Evolutionary conservation across 2,329 filamentous ascomycete species (phyloP).

Genomic region (Karstenula rhodostoma): DNA sequence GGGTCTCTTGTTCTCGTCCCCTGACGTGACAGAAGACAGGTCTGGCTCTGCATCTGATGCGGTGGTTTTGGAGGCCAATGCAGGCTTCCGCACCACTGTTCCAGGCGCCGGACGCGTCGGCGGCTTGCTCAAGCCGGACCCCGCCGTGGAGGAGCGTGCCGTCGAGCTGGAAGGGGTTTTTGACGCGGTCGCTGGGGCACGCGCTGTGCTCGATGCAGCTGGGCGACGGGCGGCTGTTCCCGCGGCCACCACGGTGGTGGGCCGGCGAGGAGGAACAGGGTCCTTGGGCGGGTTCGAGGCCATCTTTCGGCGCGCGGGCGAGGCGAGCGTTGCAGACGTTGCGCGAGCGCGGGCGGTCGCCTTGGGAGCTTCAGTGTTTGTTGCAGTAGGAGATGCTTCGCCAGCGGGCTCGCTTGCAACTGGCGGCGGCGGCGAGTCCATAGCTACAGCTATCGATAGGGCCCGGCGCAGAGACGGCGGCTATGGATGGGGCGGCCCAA

Average conservation of each 20-base stretch:
- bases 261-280: constrained; percentile 38
- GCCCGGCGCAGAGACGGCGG: background rate
- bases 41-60: constrained; percentile 45
- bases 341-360: constrained; percentile 32
- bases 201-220: constrained; percentile 29
- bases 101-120: constrained; percentile 44
- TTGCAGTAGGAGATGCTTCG: background rate
- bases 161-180: constrained; percentile 34
- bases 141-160: constrained; percentile 35
- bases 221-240: constrained; percentile 34
- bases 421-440: constrained; percentile 7
- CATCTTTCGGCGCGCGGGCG: constrained; percentile 44
- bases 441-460: constrained; percentile 7
- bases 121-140: constrained; percentile 46
- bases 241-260: constrained; percentile 24
- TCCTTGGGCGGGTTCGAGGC: constrained; percentile 43
- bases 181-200: constrained; percentile 37
- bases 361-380: constrained; percentile 7
- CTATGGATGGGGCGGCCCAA: background rate
- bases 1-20: constrained; percentile 47
- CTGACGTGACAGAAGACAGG: constrained; percentile 44
- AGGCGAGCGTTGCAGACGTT: constrained; percentile 29
- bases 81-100: constrained; percentile 33
- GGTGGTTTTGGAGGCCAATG: constrained; percentile 30
- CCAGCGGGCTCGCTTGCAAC: constrained; percentile 10